phyloP scores from a whole-genome alignment of 1,284 basidiomycete species.

The Sanghuangporus baumii region DNA sequence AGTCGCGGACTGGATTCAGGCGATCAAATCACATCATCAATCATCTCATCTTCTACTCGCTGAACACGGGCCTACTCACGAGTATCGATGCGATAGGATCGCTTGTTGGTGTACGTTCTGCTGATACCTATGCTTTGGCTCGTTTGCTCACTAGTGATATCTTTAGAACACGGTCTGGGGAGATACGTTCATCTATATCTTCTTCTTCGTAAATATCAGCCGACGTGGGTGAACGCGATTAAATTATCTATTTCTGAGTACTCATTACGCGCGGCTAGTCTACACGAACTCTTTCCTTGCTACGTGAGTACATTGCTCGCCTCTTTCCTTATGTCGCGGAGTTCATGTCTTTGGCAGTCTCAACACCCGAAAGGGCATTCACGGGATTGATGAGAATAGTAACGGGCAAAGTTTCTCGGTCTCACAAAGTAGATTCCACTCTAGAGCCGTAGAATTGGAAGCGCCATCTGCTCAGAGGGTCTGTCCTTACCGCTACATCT shows the following conservation, averaged over 20 bases:
- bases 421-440: constrained; percentile 6
- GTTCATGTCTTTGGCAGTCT: constrained; percentile 1
- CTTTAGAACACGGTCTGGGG: constrained; percentile 13
- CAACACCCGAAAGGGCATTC: constrained; percentile 8
- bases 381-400: constrained; percentile 9
- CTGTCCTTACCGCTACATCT: not conserved
- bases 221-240: constrained; percentile 10
- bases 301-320: constrained; percentile 6
- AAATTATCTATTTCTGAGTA: not conserved
- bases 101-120: constrained; percentile 13
- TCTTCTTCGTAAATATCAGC: constrained; percentile 15
- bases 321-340: not conserved
- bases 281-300: constrained; percentile 18
- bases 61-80: constrained; percentile 18
- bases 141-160: not conserved
- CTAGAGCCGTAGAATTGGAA: constrained; percentile 12
- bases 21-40: constrained; percentile 17
- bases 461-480: constrained; percentile 2
- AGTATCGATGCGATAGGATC: constrained; percentile 15
- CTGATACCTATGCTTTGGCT: not conserved
- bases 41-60: constrained; percentile 16
- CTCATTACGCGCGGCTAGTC: constrained; percentile 1
- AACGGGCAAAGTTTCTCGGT: constrained; percentile 7
- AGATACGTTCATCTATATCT: constrained; percentile 15
- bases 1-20: constrained; percentile 15